Conservation (phyloP, 106 monocot species). For the Dendrobium officinale region DNA sequence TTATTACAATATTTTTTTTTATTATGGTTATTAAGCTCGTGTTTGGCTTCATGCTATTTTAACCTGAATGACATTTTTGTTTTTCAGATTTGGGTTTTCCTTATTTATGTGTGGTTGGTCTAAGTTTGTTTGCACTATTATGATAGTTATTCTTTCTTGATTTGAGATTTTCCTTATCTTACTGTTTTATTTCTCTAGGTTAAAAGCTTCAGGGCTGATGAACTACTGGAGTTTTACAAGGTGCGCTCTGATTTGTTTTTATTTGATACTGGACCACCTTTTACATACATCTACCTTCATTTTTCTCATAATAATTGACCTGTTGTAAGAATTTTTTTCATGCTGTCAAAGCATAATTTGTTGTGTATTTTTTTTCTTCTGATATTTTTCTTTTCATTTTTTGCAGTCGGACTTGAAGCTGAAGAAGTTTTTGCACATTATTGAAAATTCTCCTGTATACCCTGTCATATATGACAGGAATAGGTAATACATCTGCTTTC, state of each 20-base stretch:
- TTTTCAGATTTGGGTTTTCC: neutral
- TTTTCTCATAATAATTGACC: neutral
- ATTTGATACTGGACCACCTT: neutral
- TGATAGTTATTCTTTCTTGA: neutral
- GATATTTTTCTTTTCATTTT: neutral
- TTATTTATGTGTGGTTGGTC: neutral
- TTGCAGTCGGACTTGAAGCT: conserved; percentile 81
- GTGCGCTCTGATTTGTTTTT: conserved; percentile 29
- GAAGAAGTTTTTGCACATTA: conserved; percentile 95
- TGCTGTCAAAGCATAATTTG: neutral
- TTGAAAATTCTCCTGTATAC: conserved; percentile 84
- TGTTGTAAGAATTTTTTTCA: neutral
- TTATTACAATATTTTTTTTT: neutral
- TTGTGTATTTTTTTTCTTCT: neutral
- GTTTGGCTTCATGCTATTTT: neutral
- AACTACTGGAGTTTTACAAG: conserved; percentile 87
- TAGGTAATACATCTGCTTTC: conserved; percentile 36
- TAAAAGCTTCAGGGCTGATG: conserved; percentile 81
- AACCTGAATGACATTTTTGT: neutral
- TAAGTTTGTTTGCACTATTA: neutral
- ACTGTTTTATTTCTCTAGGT: conserved; percentile 27
- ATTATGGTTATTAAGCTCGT: neutral
- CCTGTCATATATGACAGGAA: conserved; percentile 94
- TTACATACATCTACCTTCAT: neutral
- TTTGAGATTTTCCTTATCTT: conserved; percentile 6